phyloP scores from a whole-genome alignment of 2,329 filamentous ascomycete species.

The Paraphaeosphaeria minitans region DNA sequence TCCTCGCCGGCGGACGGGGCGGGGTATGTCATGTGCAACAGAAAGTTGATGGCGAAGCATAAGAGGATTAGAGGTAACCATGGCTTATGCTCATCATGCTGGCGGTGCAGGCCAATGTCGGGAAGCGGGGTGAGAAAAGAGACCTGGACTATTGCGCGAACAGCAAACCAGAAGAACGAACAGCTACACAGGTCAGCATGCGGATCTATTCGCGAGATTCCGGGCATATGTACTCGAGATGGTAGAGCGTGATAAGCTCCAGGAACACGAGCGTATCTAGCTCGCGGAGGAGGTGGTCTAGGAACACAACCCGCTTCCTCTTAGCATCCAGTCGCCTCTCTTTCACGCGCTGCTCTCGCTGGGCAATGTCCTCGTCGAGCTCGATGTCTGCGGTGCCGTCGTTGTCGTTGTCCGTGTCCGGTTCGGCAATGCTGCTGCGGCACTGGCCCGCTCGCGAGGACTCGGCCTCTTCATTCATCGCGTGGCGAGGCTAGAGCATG shows the following conservation, averaged over 20 bases:
- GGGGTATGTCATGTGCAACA: constrained; percentile 55
- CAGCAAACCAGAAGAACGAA: constrained; percentile 61
- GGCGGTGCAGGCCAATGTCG: constrained; percentile 51
- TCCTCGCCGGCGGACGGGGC: constrained; percentile 54
- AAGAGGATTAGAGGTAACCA: constrained; percentile 60
- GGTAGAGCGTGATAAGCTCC: constrained; percentile 65
- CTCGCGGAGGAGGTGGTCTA: constrained; percentile 62
- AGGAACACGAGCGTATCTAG: constrained; percentile 66
- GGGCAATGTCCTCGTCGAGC: constrained; percentile 24
- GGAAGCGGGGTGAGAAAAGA: constrained; percentile 65
- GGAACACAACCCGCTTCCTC: constrained; percentile 44
- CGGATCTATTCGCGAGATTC: constrained; percentile 5
- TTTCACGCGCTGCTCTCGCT: constrained; percentile 21
- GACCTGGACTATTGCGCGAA: constrained; percentile 62
- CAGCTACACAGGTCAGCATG: constrained; percentile 51
- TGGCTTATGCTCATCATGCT: constrained; percentile 57
- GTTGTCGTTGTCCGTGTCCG: constrained; percentile 19
- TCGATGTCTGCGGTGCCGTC: constrained; percentile 15
- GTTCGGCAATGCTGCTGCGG: constrained; percentile 21
- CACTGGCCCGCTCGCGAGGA: constrained; percentile 39
- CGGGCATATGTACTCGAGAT: constrained; percentile 62
- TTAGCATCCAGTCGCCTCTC: constrained; percentile 42
- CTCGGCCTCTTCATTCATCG: constrained; percentile 49
- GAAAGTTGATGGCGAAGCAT: constrained; percentile 61
- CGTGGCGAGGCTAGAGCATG: constrained; percentile 24